These are phyloP conservation scores for Boletales sp. DNA, from an alignment of 768 basidiomycete species.

Conservation along the genomic window DNA sequence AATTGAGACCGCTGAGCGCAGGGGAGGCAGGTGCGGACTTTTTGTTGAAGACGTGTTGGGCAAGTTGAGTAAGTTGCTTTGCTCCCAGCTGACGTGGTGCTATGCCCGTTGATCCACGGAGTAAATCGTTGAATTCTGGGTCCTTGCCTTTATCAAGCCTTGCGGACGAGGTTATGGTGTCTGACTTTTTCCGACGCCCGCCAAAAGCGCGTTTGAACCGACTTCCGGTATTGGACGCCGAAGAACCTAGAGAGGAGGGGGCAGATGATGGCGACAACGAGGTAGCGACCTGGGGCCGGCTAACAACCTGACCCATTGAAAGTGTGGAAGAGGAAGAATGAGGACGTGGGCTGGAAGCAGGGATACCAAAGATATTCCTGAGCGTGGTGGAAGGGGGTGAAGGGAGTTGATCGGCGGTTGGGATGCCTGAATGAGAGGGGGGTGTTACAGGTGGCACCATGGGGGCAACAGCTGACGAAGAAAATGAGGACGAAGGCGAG, in stretches of 20 bases:
- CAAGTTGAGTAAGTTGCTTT: slow-evolving; percentile 39
- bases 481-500: slow-evolving; percentile 44
- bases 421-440: slow-evolving; percentile 40
- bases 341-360: slow-evolving; percentile 23
- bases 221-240: slow-evolving; percentile 22
- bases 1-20: slow-evolving; percentile 26
- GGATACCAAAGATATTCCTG: slow-evolving; percentile 29
- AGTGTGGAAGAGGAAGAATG: slow-evolving; percentile 24
- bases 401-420: slow-evolving; percentile 40
- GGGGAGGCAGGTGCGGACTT: slow-evolving; percentile 33
- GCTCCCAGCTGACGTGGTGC: slow-evolving; percentile 25
- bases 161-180: slow-evolving; percentile 17
- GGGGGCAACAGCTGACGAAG: slow-evolving; percentile 40
- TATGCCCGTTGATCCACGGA: slow-evolving; percentile 7
- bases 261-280: slow-evolving; percentile 26
- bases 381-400: slow-evolving; percentile 34
- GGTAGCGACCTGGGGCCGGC: slow-evolving; percentile 28
- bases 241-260: slow-evolving; percentile 19
- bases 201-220: slow-evolving; percentile 30
- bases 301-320: slow-evolving; percentile 34
- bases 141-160: slow-evolving; percentile 21
- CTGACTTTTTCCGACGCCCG: slow-evolving; percentile 33
- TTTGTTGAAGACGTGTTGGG: slow-evolving; percentile 46
- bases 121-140: slow-evolving; percentile 16
- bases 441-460: slow-evolving; percentile 37